Evolutionary conservation across 345 rosid genomes (phyloP).

Genomic region (Boechera retrofracta): DNA sequence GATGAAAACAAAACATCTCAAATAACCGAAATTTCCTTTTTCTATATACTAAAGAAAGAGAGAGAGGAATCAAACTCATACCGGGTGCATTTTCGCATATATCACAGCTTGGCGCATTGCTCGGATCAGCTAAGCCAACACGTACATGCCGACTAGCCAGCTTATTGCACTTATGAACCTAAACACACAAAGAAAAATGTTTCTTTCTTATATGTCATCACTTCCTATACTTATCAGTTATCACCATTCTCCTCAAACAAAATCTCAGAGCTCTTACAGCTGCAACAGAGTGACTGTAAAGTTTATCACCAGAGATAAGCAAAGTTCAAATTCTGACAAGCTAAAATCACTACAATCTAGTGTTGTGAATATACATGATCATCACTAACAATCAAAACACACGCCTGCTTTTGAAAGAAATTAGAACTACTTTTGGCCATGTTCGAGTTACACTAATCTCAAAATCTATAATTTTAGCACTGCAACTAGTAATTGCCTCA

Average conservation of each 20-base stretch:
- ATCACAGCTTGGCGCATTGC: constrained; percentile 73
- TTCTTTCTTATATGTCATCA: neutral
- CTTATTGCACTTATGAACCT: constrained; percentile 90
- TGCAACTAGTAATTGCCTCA: neutral
- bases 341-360: constrained; percentile 1
- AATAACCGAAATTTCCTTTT: neutral
- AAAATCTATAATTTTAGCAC: neutral
- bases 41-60: constrained; percentile 1
- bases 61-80: constrained; percentile 33
- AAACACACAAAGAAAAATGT: constrained; percentile 9
- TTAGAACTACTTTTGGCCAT: too few species aligned
- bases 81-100: constrained; percentile 87
- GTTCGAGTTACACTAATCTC: neutral
- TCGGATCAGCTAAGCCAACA: constrained; percentile 75
- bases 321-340: constrained; percentile 8
- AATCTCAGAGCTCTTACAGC: neutral
- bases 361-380: neutral
- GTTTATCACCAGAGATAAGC: constrained; percentile 1
- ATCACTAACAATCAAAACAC: neutral
- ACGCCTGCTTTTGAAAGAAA: neutral
- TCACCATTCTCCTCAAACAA: neutral
- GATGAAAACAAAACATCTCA: neutral
- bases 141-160: constrained; percentile 84
- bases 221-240: neutral
- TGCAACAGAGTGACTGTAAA: constrained; percentile 10